A percentile compares a stretch with the other conserved stretches of the same genome.
Evolutionary conservation across 2,329 filamentous ascomycete species (phyloP).

Genomic region (Nemania bipapillata): DNA sequence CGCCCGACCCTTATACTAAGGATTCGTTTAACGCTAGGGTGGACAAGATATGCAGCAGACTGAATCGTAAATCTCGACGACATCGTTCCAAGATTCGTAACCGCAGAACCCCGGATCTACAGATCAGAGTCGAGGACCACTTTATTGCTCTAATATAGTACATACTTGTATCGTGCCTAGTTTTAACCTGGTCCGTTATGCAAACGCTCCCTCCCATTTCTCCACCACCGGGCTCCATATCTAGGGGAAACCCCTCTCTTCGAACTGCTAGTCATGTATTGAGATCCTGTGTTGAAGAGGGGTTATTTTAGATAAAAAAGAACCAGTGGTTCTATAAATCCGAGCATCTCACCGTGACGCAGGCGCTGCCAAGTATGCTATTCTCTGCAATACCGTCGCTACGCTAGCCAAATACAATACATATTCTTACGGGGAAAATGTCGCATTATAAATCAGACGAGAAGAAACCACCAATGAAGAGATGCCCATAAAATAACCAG

Average conservation of each 20-base stretch:
- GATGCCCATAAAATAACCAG: background rate
- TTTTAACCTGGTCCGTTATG: conserved; percentile 3
- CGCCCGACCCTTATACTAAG: conserved; percentile 8
- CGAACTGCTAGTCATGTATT: conserved; percentile 7
- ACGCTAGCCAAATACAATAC: background rate
- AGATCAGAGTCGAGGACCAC: conserved; percentile 25
- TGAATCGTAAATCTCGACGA: conserved; percentile 29
- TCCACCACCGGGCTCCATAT: conserved; percentile 15
- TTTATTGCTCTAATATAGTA: conserved; percentile 17
- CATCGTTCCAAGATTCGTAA: conserved; percentile 33
- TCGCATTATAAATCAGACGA: background rate
- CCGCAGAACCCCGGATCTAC: conserved; percentile 36
- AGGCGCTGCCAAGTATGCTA: conserved; percentile 1
- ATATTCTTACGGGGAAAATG: background rate
- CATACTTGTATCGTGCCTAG: background rate
- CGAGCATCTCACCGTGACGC: conserved; percentile 8
- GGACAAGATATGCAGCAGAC: conserved; percentile 14
- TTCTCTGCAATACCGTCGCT: background rate
- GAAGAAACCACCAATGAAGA: background rate
- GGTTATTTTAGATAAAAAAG: conserved; percentile 9
- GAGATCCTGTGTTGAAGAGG: conserved; percentile 15
- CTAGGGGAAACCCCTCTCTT: conserved; percentile 14
- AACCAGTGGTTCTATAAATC: conserved; percentile 12
- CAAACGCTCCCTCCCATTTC: conserved; percentile 10
- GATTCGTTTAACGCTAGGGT: conserved; percentile 6